Base-by-base conservation (phyloP, 2,329 filamentous ascomycete species). In the Cryphonectria carpinicola region DNA sequence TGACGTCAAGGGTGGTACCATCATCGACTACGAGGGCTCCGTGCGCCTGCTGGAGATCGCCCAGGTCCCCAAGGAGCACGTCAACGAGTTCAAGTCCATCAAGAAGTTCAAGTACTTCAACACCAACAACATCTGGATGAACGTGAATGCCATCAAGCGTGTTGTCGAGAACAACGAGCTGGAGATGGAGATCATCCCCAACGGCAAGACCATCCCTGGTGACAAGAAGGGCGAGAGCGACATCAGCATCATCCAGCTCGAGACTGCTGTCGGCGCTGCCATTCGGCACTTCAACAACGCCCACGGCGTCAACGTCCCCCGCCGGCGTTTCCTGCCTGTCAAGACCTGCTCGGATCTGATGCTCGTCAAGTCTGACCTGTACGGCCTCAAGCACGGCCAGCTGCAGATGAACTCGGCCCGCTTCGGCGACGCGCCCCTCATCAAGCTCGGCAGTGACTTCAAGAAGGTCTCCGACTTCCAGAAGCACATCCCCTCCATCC, bases 91-190 rank as follows among this genome's bases (percentile, higher is more conserved):
- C 93, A 99, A 99, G 91, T 98, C 95, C 65, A 99, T 99, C 89
- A 99, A 99, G 92, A 99, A 99, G 89, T 99, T 99, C 92, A 98
- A 97, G 89, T 99, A 99, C 91, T 99, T 99, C 92, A 99, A 99
- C 90, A 99, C 96, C 84, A 99, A 99, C 93, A 99, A 99, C 90
- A 98, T 99, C 85, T 99, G 96, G 96, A 93, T 99, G 88, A 97
- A 97, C 86, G 89, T 98, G 78, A 91, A 93, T 81, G 96, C 96
- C 76, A 93, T 99, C 85, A 98, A 98, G 92, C 95, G 96, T 73
- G 94, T 99, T 68, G 96, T 99, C 10, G 96, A 98, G 89, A 94
- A 97, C 83, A 94, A 97, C 82, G 95, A 98, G 87, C 91, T 99
- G 68, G 93, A 95, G 85, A 97, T 99, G 93, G 96, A 99, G 86